These are phyloP conservation scores for Metschnikowia borealis DNA, from an alignment of 805 yeast genomes.

Conservation along the genomic window DNA sequence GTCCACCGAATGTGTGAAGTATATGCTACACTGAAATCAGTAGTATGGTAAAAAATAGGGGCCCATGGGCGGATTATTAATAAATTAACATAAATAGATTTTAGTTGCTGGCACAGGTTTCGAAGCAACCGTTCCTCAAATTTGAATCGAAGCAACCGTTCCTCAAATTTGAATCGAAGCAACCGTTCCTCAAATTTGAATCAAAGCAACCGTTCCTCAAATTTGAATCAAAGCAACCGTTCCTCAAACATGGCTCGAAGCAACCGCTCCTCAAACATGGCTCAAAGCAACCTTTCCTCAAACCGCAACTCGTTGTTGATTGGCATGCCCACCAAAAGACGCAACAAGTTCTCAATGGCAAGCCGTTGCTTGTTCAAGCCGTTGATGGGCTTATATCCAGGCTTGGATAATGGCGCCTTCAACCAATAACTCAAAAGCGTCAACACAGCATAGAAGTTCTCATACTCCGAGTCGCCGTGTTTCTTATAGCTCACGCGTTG, in stretches of 20 bases:
- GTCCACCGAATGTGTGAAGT: no score
- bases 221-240: conserved; percentile 49
- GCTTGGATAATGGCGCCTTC: conserved; percentile 91
- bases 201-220: conserved; percentile 53
- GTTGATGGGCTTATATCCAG: conserved; percentile 85
- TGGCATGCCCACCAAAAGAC: conserved; percentile 86
- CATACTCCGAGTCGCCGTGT: conserved; percentile 46
- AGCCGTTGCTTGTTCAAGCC: conserved; percentile 93
- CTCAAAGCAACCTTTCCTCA: conserved; percentile 71
- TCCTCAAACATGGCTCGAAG: no score
- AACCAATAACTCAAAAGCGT: conserved; percentile 91
- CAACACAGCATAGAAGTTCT: conserved; percentile 76
- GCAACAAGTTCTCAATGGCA: conserved; percentile 85
- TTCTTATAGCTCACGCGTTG: conserved; percentile 79
- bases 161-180: conserved; percentile 17
- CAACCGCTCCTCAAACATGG: neutral
- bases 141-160: conserved; percentile 54
- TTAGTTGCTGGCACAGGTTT: no score
- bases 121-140: neutral
- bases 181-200: conserved; percentile 52
- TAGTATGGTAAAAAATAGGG: no score
- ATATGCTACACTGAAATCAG: no score
- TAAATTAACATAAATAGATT: no score
- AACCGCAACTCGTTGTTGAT: conserved; percentile 88
- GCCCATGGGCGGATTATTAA: no score